Evolutionary conservation across 1,139 yeast genomes (phyloP).

Genomic region (Maudiozyma humilis): DNA sequence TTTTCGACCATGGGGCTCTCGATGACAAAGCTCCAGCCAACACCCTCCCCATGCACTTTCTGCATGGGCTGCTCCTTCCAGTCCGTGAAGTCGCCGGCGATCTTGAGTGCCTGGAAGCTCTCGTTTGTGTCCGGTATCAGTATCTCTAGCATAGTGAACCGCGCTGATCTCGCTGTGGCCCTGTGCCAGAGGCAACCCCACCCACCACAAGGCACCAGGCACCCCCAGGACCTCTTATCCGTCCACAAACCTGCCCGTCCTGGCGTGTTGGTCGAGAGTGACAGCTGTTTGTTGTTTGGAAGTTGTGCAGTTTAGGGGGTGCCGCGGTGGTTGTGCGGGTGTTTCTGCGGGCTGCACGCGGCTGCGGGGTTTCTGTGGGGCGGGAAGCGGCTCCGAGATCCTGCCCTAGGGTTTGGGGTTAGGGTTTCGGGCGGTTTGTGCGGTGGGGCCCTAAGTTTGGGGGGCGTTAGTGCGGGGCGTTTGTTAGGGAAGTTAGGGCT

Average conservation of each 20-base stretch:
- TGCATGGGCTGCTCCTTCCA: constrained; percentile 27
- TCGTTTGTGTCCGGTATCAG: constrained; percentile 16
- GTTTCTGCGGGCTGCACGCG: no score
- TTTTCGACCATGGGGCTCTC: constrained; percentile 11
- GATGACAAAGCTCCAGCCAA: constrained; percentile 21
- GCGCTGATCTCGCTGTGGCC: no score
- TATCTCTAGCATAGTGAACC: constrained; percentile 11
- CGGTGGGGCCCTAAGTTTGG: not conserved
- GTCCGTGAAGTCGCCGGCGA: constrained; percentile 27
- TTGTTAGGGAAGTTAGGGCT: not conserved
- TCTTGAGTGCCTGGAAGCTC: constrained; percentile 17
- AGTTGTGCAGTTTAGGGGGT: not conserved
- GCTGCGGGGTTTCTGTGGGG: not conserved
- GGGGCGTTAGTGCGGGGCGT: no score
- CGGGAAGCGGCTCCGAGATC: not conserved
- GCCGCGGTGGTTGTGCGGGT: not conserved
- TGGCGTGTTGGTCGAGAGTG: no score
- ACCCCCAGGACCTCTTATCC: no score
- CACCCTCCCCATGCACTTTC: not conserved
- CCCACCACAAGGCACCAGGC: no score
- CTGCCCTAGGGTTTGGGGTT: not conserved
- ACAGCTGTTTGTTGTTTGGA: not conserved
- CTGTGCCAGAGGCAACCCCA: no score
- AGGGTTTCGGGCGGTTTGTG: not conserved
- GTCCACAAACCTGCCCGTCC: no score